These are phyloP conservation scores for Phytophthora tubulina DNA, from an alignment of 352 stramenopile species.

Conservation along the genomic window DNA sequence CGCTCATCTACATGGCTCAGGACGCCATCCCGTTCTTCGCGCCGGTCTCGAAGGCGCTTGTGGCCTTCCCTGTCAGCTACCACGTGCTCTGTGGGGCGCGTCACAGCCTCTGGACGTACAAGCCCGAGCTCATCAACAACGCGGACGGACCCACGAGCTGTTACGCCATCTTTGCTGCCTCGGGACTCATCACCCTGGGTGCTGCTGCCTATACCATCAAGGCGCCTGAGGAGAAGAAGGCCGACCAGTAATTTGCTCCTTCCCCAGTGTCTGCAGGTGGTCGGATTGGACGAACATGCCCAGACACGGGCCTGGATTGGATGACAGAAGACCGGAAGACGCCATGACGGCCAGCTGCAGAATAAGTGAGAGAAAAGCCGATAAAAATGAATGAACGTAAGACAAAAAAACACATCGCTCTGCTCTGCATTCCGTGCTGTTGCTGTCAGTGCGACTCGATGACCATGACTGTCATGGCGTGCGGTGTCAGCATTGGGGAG, in stretches of 20 bases:
- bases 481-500: not conserved
- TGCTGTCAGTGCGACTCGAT: not conserved
- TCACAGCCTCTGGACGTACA: slow-evolving; percentile 94
- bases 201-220: slow-evolving; percentile 68
- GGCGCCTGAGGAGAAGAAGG: slow-evolving; percentile 28
- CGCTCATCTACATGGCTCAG: slow-evolving; percentile 83
- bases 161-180: slow-evolving; percentile 61
- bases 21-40: slow-evolving; percentile 75
- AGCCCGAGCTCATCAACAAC: slow-evolving; percentile 90
- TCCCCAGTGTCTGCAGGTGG: slow-evolving; percentile 8
- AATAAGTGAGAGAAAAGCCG: slow-evolving; percentile 8
- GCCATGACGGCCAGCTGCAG: not conserved
- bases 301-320: slow-evolving; percentile 2
- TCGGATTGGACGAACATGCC: slow-evolving; percentile 14
- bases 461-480: not conserved
- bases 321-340: not conserved
- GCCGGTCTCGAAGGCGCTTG: slow-evolving; percentile 92
- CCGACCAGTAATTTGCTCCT: slow-evolving; percentile 17
- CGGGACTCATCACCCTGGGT: slow-evolving; percentile 56
- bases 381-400: slow-evolving; percentile 35
- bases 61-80: slow-evolving; percentile 95
- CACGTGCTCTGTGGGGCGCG: slow-evolving; percentile 92
- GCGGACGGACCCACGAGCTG: slow-evolving; percentile 53
- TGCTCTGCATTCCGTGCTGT: not conserved
- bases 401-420: slow-evolving; percentile 6